Evolutionary conservation across 2,329 filamentous ascomycete species (phyloP).

Genomic region (Aspergillus sp.): DNA sequence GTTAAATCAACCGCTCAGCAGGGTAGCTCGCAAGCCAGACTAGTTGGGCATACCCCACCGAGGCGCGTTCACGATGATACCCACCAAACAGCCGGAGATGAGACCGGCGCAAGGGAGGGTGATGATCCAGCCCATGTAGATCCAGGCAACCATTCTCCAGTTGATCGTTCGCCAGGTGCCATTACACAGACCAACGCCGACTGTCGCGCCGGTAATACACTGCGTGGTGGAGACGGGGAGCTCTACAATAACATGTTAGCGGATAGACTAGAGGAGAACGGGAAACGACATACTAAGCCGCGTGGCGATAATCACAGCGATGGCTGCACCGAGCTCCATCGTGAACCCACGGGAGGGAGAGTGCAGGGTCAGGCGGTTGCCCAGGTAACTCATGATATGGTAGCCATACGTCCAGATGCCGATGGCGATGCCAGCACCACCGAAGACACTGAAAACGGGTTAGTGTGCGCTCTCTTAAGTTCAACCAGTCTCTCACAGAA

Average conservation of each 20-base stretch:
- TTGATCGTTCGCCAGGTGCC: constrained; percentile 20
- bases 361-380: constrained; percentile 19
- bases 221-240: constrained; percentile 20
- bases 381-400: constrained; percentile 21
- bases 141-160: constrained; percentile 21
- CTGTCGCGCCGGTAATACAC: constrained; percentile 19
- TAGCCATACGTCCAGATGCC: constrained; percentile 22
- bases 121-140: constrained; percentile 20
- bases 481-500: constrained; percentile 8
- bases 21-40: no score
- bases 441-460: constrained; percentile 10
- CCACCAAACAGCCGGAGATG: constrained; percentile 15
- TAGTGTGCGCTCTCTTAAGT: not conserved
- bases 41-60: constrained; percentile 12
- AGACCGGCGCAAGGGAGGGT: constrained; percentile 17
- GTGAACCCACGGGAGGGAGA: constrained; percentile 19
- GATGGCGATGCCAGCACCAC: constrained; percentile 14
- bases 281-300: constrained; percentile 10
- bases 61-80: constrained; percentile 19
- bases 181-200: constrained; percentile 19
- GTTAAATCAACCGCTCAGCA: no score
- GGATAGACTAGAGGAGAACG: not conserved
- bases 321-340: constrained; percentile 18
- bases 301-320: constrained; percentile 18
- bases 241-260: constrained; percentile 1